These are phyloP conservation scores for Boletus rubropictus DNA, from an alignment of 768 basidiomycete genomes.

Conservation along the genomic window DNA sequence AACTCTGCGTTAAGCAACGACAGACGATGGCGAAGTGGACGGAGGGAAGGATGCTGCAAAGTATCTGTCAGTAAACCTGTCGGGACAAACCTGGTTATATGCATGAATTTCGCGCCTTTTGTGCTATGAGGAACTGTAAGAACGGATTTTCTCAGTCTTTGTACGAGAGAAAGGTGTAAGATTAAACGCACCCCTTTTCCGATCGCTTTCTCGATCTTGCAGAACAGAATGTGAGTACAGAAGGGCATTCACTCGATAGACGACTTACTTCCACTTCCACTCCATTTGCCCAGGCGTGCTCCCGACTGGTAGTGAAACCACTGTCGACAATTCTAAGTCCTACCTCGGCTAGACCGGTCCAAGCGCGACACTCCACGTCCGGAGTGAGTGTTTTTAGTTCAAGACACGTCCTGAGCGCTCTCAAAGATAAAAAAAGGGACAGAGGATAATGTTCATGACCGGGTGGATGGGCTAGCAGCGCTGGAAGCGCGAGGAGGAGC, in stretches of 20 bases:
- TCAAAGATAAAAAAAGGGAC: conserved; percentile 51
- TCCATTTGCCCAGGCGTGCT: conserved; percentile 42
- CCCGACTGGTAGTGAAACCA: conserved; percentile 35
- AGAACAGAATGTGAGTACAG: neutral
- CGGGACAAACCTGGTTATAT: conserved; percentile 3
- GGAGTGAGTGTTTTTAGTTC: conserved; percentile 44
- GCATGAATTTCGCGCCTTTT: conserved; percentile 43
- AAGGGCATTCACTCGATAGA: neutral
- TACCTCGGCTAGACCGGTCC: conserved; percentile 63
- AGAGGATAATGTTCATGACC: conserved; percentile 49
- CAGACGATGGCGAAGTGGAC: conserved; percentile 53
- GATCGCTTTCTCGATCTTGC: conserved; percentile 55
- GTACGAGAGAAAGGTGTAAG: neutral
- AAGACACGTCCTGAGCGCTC: conserved; percentile 54
- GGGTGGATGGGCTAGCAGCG: conserved; percentile 58
- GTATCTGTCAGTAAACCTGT: conserved; percentile 1
- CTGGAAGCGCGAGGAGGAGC: conserved; percentile 59
- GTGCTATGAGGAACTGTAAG: conserved; percentile 46
- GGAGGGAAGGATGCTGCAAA: conserved; percentile 57
- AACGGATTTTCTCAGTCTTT: neutral
- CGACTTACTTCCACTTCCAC: conserved; percentile 48
- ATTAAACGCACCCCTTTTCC: conserved; percentile 57
- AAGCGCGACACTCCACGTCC: conserved; percentile 63
- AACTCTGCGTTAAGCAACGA: conserved; percentile 59
- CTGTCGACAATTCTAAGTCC: conserved; percentile 53